Evolutionary conservation across 2,329 filamentous ascomycete genomes (phyloP).

Genomic region (Monilinia laxa): DNA sequence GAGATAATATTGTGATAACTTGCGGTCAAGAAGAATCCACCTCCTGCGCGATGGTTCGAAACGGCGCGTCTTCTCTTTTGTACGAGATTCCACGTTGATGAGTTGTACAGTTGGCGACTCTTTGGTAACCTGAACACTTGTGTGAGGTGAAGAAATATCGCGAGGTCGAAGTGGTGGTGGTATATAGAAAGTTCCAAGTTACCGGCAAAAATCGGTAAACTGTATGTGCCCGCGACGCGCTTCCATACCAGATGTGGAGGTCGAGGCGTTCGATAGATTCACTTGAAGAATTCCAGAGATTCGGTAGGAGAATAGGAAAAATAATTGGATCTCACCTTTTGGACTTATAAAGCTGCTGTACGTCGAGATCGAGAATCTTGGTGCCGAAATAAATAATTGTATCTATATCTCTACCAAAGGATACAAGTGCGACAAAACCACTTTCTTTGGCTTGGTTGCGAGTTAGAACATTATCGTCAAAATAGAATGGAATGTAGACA

Average conservation of each 20-base stretch:
- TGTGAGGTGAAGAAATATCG: slow-evolving; percentile 7
- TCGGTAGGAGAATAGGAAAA: slow-evolving; percentile 29
- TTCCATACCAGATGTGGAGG: slow-evolving; percentile 20
- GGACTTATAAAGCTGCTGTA: slow-evolving; percentile 2
- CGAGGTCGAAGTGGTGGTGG: slow-evolving; percentile 18
- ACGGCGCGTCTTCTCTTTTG: slow-evolving; percentile 23
- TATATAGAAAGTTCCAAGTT: not conserved
- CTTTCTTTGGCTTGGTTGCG: not conserved
- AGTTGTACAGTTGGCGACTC: slow-evolving; percentile 29
- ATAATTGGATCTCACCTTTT: slow-evolving; percentile 30
- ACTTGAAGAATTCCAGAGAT: slow-evolving; percentile 25
- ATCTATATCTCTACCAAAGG: slow-evolving; percentile 5
- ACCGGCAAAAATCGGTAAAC: slow-evolving; percentile 20
- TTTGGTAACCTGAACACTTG: slow-evolving; percentile 21
- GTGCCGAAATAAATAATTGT: not conserved
- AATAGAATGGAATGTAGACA: not conserved
- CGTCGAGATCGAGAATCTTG: too few relatives aligned
- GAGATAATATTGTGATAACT: not conserved
- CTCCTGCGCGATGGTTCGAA: slow-evolving; percentile 16
- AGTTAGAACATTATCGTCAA: not conserved
- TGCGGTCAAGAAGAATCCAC: slow-evolving; percentile 12
- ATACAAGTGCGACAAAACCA: not conserved
- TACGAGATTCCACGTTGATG: slow-evolving; percentile 33
- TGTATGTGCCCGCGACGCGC: slow-evolving; percentile 29
- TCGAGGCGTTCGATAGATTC: slow-evolving; percentile 27